Conservation (phyloP, 495 filamentous ascomycete species). For the Lasiosphaeris hirsuta region DNA sequence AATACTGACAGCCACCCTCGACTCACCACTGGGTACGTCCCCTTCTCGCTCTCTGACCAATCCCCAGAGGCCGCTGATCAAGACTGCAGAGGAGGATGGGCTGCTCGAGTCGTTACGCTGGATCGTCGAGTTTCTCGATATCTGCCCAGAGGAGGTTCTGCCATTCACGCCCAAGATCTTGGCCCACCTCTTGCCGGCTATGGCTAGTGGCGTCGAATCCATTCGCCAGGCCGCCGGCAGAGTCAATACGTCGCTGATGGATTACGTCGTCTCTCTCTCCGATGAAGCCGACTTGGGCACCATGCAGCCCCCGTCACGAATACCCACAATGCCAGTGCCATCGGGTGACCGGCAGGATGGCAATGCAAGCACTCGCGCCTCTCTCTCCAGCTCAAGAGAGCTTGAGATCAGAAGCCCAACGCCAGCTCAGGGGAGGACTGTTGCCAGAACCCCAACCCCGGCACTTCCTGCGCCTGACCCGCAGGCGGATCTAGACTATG, state of each 20-base stretch:
- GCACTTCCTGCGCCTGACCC: conserved; percentile 46
- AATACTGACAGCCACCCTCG: conserved; percentile 85
- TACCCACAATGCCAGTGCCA: conserved; percentile 43
- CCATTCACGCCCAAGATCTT: conserved; percentile 89
- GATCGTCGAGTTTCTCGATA: conserved; percentile 95
- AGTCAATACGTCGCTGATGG: conserved; percentile 85
- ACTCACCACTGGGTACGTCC: conserved; percentile 69
- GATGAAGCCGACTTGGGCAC: conserved; percentile 61
- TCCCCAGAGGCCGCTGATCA: conserved; percentile 19
- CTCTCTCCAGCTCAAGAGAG: conserved; percentile 53
- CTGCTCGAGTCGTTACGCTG: conserved; percentile 87
- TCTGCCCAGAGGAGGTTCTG: conserved; percentile 96
- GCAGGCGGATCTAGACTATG: conserved; percentile 85
- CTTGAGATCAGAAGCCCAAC: conserved; percentile 53
- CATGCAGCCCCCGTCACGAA: conserved; percentile 39
- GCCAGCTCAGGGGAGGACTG: conserved; percentile 43
- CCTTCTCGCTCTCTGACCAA: background rate
- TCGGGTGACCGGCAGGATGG: conserved; percentile 55
- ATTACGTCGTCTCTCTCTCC: conserved; percentile 85
- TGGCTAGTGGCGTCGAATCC: conserved; percentile 84
- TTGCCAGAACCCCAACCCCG: conserved; percentile 42
- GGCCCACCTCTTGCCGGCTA: conserved; percentile 87
- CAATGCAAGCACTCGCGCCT: conserved; percentile 47
- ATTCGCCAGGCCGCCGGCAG: conserved; percentile 84
- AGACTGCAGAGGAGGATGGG: conserved; percentile 72